Conservation (phyloP, 208 protist genomes). For the Leishmania braziliensis region DNA sequence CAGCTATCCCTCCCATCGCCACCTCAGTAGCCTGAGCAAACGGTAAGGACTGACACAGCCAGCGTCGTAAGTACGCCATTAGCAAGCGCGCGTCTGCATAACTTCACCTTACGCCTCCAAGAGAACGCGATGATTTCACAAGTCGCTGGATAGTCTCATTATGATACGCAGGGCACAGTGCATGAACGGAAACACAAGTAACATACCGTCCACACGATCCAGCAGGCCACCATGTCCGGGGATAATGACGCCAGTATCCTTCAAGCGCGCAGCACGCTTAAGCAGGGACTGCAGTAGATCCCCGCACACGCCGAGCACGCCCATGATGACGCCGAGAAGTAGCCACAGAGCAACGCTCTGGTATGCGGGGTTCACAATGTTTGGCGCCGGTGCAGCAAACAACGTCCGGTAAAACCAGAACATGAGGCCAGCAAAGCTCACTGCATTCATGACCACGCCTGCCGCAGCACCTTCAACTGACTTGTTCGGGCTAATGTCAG, state of each 20-base stretch:
- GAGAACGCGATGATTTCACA: neutral
- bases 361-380: slow-evolving; percentile 38
- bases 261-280: slow-evolving; percentile 85
- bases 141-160: slow-evolving; percentile 11
- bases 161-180: slow-evolving; percentile 55
- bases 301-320: slow-evolving; percentile 76
- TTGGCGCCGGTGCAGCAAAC: slow-evolving; percentile 19
- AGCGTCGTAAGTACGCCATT: neutral
- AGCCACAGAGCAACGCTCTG: slow-evolving; percentile 50
- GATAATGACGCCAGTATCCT: slow-evolving; percentile 85
- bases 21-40: neutral
- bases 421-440: slow-evolving; percentile 58
- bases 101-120: neutral
- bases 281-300: slow-evolving; percentile 90
- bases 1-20: neutral
- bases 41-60: neutral
- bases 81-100: neutral
- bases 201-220: slow-evolving; percentile 88
- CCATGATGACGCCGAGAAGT: slow-evolving; percentile 59
- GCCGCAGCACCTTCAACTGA: slow-evolving; percentile 82
- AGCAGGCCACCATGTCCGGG: slow-evolving; percentile 91
- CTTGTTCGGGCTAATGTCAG: slow-evolving; percentile 88
- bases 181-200: slow-evolving; percentile 79
- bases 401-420: slow-evolving; percentile 32
- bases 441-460: slow-evolving; percentile 57